Evolutionary conservation across 1,284 basidiomycete genomes (phyloP).

Genomic region (Thelephora terrestris): DNA sequence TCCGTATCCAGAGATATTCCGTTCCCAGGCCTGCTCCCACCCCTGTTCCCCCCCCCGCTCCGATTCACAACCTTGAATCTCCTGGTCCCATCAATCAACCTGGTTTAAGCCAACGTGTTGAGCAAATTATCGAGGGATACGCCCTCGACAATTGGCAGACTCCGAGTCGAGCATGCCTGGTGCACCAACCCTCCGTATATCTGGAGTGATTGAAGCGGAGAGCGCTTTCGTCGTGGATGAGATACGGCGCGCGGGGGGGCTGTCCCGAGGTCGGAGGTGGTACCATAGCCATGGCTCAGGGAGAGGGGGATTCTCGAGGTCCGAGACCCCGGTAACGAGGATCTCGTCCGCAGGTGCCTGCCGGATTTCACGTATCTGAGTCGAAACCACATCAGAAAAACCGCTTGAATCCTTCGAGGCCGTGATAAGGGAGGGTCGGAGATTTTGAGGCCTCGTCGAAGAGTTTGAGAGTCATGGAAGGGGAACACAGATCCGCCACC

Average conservation of each 20-base stretch:
- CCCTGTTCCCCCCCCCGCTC: constrained; percentile 86
- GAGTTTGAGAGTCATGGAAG: too few species aligned
- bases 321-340: constrained; percentile 49
- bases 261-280: too few species aligned
- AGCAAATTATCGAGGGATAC: too few species aligned
- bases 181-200: constrained; percentile 84
- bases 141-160: constrained; percentile 85
- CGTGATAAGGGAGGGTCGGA: too few species aligned
- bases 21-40: constrained; percentile 92
- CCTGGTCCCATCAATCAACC: constrained; percentile 61
- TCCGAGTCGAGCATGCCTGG: constrained; percentile 59
- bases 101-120: constrained; percentile 66
- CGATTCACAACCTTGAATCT: constrained; percentile 85
- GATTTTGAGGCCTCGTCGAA: too few species aligned
- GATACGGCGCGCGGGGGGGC: too few species aligned
- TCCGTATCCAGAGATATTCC: constrained; percentile 89
- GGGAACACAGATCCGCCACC: neutral
- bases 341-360: constrained; percentile 32
- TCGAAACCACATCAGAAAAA: constrained; percentile 12
- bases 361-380: constrained; percentile 15
- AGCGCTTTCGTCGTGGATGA: constrained; percentile 70
- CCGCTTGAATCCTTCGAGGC: too few species aligned
- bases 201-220: constrained; percentile 90
- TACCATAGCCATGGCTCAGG: neutral
- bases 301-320: constrained; percentile 32